Evolutionary conservation across 1,284 basidiomycete species (phyloP).

Genomic region (Binderoboletus segoi): DNA sequence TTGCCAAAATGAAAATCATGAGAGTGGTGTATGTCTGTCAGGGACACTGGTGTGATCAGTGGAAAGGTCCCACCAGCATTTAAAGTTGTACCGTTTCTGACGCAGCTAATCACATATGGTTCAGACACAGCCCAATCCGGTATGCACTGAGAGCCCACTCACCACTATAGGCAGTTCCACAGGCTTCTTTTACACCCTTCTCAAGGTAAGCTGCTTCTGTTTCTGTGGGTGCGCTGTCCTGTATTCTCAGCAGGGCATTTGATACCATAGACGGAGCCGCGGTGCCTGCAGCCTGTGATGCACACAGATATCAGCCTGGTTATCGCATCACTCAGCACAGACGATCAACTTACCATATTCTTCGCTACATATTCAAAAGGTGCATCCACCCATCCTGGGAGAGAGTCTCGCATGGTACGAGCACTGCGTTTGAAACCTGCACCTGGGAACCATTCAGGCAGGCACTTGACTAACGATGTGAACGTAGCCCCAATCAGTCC

Average conservation of each 20-base stretch:
- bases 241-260: conserved; percentile 13
- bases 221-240: conserved; percentile 3
- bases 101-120: conserved; percentile 14
- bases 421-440: conserved; percentile 19
- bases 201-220: conserved; percentile 16
- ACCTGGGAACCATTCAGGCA: conserved; percentile 30
- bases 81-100: conserved; percentile 26
- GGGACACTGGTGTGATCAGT: conserved; percentile 9
- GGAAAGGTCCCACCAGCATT: not conserved
- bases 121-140: conserved; percentile 8
- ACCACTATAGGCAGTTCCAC: conserved; percentile 21
- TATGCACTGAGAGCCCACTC: not conserved
- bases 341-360: conserved; percentile 17
- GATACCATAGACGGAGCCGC: conserved; percentile 28
- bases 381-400: conserved; percentile 14
- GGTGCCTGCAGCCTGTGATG: conserved; percentile 22
- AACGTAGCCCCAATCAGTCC: not conserved
- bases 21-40: conserved; percentile 46
- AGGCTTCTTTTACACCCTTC: conserved; percentile 25
- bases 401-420: not conserved
- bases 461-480: conserved; percentile 13
- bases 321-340: not conserved
- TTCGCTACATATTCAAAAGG: conserved; percentile 27
- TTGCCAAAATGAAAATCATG: conserved; percentile 49
- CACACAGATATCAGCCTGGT: not conserved